These are phyloP conservation scores for Euphrasia confusa DNA, from an alignment of 257 asterid species.

Conservation along the genomic window DNA sequence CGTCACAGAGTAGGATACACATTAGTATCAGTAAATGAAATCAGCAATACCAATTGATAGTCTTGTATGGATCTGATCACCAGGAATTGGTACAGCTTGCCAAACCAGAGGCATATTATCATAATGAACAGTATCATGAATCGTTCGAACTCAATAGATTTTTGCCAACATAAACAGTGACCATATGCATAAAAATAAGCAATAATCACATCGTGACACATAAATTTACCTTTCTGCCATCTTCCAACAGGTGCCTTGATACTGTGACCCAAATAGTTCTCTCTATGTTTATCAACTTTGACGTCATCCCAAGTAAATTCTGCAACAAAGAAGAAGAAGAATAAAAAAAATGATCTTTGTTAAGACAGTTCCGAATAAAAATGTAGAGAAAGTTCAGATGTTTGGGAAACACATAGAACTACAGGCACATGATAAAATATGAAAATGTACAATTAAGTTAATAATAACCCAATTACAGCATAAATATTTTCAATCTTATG, in stretches of 20 bases:
- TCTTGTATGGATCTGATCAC: background rate
- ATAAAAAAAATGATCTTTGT: background rate
- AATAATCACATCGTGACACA: background rate
- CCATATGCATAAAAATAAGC: background rate
- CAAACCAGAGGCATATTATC: background rate
- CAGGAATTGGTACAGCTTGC: background rate
- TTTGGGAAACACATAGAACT: background rate
- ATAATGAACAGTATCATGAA: background rate
- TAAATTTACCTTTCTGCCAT: constrained; percentile 93
- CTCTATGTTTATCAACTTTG: constrained; percentile 91
- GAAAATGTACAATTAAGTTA: background rate
- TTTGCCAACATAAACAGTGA: background rate
- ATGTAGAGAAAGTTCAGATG: constrained; percentile 7
- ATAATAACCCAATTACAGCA: background rate
- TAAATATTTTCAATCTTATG: background rate
- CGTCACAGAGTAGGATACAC: background rate
- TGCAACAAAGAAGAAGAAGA: constrained; percentile 33
- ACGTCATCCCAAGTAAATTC: constrained; percentile 98
- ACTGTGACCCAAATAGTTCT: constrained; percentile 92
- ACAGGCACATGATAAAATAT: background rate
- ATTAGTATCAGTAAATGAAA: background rate
- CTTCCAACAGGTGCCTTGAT: constrained; percentile 97
- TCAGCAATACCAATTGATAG: background rate
- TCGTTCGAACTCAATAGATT: background rate
- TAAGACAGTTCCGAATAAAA: background rate